Evolutionary conservation across 352 stramenopile species (phyloP).

Genomic region (Pythium dissimile): DNA sequence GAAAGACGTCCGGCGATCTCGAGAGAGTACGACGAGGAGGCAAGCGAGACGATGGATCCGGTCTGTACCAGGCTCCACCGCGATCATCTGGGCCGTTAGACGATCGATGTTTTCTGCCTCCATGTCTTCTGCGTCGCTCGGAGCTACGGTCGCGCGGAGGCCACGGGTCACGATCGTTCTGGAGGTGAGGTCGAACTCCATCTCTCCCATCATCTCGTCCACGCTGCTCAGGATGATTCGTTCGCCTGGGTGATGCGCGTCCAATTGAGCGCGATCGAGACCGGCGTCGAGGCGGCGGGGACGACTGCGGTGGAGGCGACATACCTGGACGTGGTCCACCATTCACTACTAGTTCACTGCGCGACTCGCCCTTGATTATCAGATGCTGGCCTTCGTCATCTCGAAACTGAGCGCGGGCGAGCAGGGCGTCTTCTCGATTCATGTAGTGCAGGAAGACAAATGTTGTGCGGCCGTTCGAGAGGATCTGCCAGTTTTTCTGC

Average conservation of each 20-base stretch:
- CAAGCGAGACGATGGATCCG: background rate
- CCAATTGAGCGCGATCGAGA: slow-evolving; percentile 19
- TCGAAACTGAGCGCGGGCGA: slow-evolving; percentile 12
- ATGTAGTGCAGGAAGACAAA: slow-evolving; percentile 30
- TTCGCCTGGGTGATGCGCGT: background rate
- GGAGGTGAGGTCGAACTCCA: background rate
- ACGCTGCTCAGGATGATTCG: background rate
- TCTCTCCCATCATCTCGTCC: slow-evolving; percentile 1
- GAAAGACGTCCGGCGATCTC: background rate
- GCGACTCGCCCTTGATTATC: slow-evolving; percentile 17
- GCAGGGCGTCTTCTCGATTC: slow-evolving; percentile 26
- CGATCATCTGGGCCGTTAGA: background rate
- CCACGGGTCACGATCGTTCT: background rate
- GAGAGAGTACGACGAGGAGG: slow-evolving; percentile 12
- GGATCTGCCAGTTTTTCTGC: slow-evolving; percentile 22
- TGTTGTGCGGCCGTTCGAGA: slow-evolving; percentile 12
- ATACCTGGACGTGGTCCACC: background rate
- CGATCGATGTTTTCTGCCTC: background rate
- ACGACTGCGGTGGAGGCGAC: slow-evolving; percentile 4
- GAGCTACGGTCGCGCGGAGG: slow-evolving; percentile 5
- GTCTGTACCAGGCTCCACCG: slow-evolving; percentile 4
- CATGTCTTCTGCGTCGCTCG: background rate
- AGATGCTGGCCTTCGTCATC: slow-evolving; percentile 21
- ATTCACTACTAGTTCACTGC: background rate
- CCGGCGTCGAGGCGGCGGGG: slow-evolving; percentile 9